Base-by-base conservation (phyloP, 2,329 filamentous ascomycete species). In the Clonostachys sp. region DNA sequence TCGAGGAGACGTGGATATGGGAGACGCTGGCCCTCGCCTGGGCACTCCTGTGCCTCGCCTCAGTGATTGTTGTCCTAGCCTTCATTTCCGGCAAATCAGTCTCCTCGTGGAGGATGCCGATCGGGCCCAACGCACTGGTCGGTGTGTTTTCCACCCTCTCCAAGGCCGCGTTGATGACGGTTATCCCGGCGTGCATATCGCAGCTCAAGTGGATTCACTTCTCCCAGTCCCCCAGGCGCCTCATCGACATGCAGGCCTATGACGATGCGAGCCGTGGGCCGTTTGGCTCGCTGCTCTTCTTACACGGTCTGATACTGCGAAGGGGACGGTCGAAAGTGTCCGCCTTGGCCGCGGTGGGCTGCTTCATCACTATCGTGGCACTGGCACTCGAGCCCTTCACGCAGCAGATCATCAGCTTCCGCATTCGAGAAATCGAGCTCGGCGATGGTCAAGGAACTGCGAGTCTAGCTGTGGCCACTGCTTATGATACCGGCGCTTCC, bases 21-120 rank as follows among this genome's bases (percentile, higher is more conserved):
- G 36, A 39, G 36, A n/a, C 51, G 10, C 17, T 51, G 13, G 51
- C 55, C 9, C 58, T 57, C 5, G 50, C 65, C 13, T 56, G 55
- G 7, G 51, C 68, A 12, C 62, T 71, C 5, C 60, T 63, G 35
- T 61, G 61, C 48, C 69, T 71, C 40, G 62, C 65, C 12, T 67
- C 36, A n/a, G 17, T 39, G 8, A 18, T 39, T 18, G 10, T 5
- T 18, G 17, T 39, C 36, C 36, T 39, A 4, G 36, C 36, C 36
- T n/a, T n/a, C 36, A 39, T 39, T 18, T 39, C 36, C 36, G 36
- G 17, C 14, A 39, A 39, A 18, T n/a, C 36, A 8, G 36, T 39
- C 36, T 39, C 36, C 14, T 39, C 36, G 36, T 39, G 36, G 36
- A 39, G 4, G 36, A n/a, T 39, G 14, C 36, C 36, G 14, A 39